Percentiles rank a stretch among this genome's conserved stretches.
Conservation (phyloP, 768 basidiomycete species). For the Boletus barrowsii region DNA sequence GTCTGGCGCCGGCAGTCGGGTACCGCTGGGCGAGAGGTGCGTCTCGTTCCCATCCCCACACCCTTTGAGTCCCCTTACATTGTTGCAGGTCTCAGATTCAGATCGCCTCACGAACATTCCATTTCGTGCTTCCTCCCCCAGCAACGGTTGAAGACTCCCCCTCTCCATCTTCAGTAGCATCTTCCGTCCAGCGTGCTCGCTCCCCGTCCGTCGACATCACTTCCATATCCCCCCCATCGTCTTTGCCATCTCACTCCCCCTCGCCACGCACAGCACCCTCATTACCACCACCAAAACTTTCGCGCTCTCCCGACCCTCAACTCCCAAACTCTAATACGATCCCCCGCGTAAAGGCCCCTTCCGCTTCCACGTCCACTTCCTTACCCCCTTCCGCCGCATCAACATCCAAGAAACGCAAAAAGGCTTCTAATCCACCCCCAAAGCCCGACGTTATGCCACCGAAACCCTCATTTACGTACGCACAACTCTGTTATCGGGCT, state of each 20-base stretch:
- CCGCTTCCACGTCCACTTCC: constrained; percentile 27
- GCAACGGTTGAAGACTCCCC: constrained; percentile 76
- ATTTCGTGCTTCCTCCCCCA: constrained; percentile 92
- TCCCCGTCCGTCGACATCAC: constrained; percentile 84
- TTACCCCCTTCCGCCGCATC: constrained; percentile 21
- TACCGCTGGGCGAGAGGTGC: constrained; percentile 83
- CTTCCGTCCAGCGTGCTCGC: constrained; percentile 62
- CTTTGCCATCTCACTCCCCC: constrained; percentile 73
- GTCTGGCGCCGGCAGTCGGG: constrained; percentile 82
- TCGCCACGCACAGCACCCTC: constrained; percentile 49
- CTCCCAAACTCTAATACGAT: constrained; percentile 65
- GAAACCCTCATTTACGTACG: constrained; percentile 88
- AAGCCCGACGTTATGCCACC: constrained; percentile 78
- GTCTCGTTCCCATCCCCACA: constrained; percentile 13
- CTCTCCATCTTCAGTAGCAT: constrained; percentile 72
- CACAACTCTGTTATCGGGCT: constrained; percentile 86
- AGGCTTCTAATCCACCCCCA: constrained; percentile 41
- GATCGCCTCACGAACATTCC: constrained; percentile 95
- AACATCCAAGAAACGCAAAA: constrained; percentile 69
- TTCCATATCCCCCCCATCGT: constrained; percentile 78
- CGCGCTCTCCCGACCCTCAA: constrained; percentile 47
- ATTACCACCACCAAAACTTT: constrained; percentile 43
- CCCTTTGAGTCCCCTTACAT: constrained; percentile 9
- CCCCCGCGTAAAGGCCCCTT: constrained; percentile 39
- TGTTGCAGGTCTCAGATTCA: constrained; percentile 82